These are phyloP conservation scores for Lactarius indigo DNA, from an alignment of 768 basidiomycete species.

Conservation along the genomic window DNA sequence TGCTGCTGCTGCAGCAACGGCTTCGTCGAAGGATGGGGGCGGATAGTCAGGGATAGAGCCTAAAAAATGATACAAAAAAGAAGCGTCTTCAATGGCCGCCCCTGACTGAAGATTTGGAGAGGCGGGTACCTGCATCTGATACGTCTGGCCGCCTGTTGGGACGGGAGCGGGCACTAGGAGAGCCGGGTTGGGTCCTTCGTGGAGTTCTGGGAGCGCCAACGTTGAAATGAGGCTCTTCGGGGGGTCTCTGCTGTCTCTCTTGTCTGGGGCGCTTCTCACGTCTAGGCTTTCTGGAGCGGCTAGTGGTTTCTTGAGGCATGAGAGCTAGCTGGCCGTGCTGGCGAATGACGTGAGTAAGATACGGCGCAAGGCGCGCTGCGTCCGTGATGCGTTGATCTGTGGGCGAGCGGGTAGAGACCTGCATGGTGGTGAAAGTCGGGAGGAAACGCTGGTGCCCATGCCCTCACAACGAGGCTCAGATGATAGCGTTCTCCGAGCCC, in stretches of 20 bases:
- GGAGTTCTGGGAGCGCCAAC: slow-evolving; percentile 22
- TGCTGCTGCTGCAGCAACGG: slow-evolving; percentile 33
- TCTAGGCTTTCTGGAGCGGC: slow-evolving; percentile 44
- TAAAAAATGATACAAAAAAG: slow-evolving; percentile 6
- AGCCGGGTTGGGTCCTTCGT: slow-evolving; percentile 22
- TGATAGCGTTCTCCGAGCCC: slow-evolving; percentile 16
- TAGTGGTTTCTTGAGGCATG: slow-evolving; percentile 49
- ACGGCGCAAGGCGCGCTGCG: slow-evolving; percentile 42
- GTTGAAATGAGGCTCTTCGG: slow-evolving; percentile 27
- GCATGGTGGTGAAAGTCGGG: slow-evolving; percentile 25
- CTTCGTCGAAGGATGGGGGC: slow-evolving; percentile 75
- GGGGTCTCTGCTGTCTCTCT: slow-evolving; percentile 16
- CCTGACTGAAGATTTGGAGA: not conserved
- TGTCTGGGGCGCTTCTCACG: slow-evolving; percentile 27
- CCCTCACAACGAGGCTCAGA: slow-evolving; percentile 26
- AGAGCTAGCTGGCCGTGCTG: slow-evolving; percentile 52
- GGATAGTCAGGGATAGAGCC: slow-evolving; percentile 54
- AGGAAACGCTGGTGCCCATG: slow-evolving; percentile 26
- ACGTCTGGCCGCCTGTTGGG: slow-evolving; percentile 28
- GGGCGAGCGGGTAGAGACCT: slow-evolving; percentile 24
- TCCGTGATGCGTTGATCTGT: slow-evolving; percentile 29
- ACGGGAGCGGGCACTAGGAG: slow-evolving; percentile 18
- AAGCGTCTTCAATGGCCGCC: slow-evolving; percentile 3
- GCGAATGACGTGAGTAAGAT: slow-evolving; percentile 53
- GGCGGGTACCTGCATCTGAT: slow-evolving; percentile 33